These are phyloP conservation scores for Diaporthe destruens DNA, from an alignment of 2,329 filamentous ascomycete species.

Conservation along the genomic window DNA sequence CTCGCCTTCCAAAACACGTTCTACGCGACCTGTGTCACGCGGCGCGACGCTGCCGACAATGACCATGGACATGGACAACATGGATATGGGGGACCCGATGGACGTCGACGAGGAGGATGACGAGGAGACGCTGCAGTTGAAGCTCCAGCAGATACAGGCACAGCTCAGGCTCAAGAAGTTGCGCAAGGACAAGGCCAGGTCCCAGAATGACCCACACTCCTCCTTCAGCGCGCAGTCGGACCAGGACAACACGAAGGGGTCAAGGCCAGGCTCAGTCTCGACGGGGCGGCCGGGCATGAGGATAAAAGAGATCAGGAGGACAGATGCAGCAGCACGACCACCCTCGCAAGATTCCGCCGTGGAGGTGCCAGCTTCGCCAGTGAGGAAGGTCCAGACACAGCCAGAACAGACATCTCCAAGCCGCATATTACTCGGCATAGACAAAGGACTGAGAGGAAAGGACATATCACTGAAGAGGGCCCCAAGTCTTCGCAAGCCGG, in stretches of 20 bases:
- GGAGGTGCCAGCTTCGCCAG: slow-evolving; percentile 82
- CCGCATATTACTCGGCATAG: slow-evolving; percentile 85
- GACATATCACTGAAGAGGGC: slow-evolving; percentile 88
- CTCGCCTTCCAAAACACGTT: slow-evolving; percentile 70
- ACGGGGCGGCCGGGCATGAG: slow-evolving; percentile 31
- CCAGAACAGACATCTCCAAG: slow-evolving; percentile 79
- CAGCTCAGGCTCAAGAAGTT: slow-evolving; percentile 88
- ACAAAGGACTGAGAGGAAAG: slow-evolving; percentile 84
- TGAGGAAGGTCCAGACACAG: slow-evolving; percentile 67
- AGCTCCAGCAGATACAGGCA: slow-evolving; percentile 90
- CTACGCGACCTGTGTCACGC: slow-evolving; percentile 48
- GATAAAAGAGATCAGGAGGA: slow-evolving; percentile 41
- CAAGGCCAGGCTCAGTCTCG: slow-evolving; percentile 38
- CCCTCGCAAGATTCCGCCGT: slow-evolving; percentile 54
- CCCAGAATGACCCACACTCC: slow-evolving; percentile 28
- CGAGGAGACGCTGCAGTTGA: slow-evolving; percentile 88
- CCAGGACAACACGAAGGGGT: slow-evolving; percentile 41
- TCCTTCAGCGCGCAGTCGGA: slow-evolving; percentile 45
- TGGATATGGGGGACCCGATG: slow-evolving; percentile 42
- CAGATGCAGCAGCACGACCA: slow-evolving; percentile 35
- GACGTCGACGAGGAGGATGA: slow-evolving; percentile 75
- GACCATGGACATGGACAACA: slow-evolving; percentile 38
- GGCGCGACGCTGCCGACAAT: slow-evolving; percentile 44
- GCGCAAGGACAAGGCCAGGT: slow-evolving; percentile 70
- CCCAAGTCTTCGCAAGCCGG: slow-evolving; percentile 59